These are phyloP conservation scores for Verbascum thapsus DNA, from an alignment of 257 asterid species.

Conservation along the genomic window DNA sequence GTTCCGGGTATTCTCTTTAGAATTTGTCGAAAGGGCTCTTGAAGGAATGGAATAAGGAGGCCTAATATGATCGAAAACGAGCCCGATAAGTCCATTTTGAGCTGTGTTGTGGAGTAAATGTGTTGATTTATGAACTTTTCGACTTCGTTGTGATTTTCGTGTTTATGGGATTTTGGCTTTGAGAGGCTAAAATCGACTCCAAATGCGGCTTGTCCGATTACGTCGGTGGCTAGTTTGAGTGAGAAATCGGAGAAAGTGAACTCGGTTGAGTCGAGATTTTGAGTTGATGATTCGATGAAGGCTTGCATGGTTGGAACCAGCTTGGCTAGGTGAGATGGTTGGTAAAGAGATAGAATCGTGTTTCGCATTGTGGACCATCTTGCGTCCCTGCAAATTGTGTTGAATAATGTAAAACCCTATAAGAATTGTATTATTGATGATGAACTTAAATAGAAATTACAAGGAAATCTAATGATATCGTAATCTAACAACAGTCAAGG, in stretches of 20 bases:
- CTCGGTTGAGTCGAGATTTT: constrained; percentile 57
- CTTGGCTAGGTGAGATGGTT: constrained; percentile 90
- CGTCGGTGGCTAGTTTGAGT: constrained; percentile 83
- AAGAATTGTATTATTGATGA: no score
- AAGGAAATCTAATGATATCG: no score
- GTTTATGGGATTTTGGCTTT: constrained; percentile 39
- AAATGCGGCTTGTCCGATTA: constrained; percentile 90
- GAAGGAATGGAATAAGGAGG: constrained; percentile 69
- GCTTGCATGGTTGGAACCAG: constrained; percentile 85
- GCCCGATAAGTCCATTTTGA: constrained; percentile 94
- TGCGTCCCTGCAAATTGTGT: constrained; percentile 86
- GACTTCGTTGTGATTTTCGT: constrained; percentile 42
- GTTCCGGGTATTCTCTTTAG: constrained; percentile 85
- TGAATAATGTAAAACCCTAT: no score
- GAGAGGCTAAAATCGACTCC: constrained; percentile 93
- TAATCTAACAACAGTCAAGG: no score
- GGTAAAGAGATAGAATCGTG: constrained; percentile 80
- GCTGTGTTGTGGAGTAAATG: constrained; percentile 84
- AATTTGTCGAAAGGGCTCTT: constrained; percentile 86
- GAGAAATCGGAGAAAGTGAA: constrained; percentile 77
- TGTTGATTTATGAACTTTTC: constrained; percentile 83
- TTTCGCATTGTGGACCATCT: constrained; percentile 96
- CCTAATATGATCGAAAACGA: constrained; percentile 83
- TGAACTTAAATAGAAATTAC: no score
- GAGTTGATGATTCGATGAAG: constrained; percentile 57